Percentiles rank a stretch among this genome's conserved stretches.
These are phyloP conservation scores for Apiotrichum sp. DNA, from an alignment of 1,284 basidiomycete species.

Conservation along the genomic window DNA sequence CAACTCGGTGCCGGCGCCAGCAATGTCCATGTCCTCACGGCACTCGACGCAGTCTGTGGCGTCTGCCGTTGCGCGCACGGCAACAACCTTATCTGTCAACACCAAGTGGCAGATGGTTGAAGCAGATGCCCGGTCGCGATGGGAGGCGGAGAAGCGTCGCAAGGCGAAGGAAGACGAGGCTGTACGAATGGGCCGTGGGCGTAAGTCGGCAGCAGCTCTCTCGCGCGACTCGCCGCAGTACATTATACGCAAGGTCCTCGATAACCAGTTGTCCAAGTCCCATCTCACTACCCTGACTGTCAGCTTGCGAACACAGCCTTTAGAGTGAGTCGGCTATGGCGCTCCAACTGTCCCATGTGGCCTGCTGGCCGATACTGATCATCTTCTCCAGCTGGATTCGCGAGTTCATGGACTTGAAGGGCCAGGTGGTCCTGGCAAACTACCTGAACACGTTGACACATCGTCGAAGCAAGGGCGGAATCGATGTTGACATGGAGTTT, in stretches of 20 bases:
- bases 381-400: slow-evolving; percentile 69
- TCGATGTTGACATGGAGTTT: slow-evolving; percentile 70
- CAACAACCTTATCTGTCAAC: slow-evolving; percentile 57
- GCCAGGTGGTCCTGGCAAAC: slow-evolving; percentile 78
- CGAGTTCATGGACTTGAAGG: slow-evolving; percentile 70
- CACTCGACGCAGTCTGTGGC: slow-evolving; percentile 11
- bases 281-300: slow-evolving; percentile 33
- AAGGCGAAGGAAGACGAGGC: slow-evolving; percentile 57
- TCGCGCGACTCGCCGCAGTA: slow-evolving; percentile 69
- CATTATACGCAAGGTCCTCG: slow-evolving; percentile 36
- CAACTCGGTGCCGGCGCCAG: slow-evolving; percentile 13
- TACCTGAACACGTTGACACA: slow-evolving; percentile 56
- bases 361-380: slow-evolving; percentile 3
- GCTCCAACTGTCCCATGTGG: too few species aligned
- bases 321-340: slow-evolving; percentile 57
- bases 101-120: slow-evolving; percentile 92
- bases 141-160: slow-evolving; percentile 61
- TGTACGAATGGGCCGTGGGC: slow-evolving; percentile 48
- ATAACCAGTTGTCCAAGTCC: slow-evolving; percentile 31
- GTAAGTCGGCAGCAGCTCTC: slow-evolving; percentile 34
- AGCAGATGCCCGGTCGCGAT: slow-evolving; percentile 63
- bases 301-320: slow-evolving; percentile 65
- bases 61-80: slow-evolving; percentile 25
- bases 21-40: slow-evolving; percentile 28
- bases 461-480: slow-evolving; percentile 56